These are phyloP conservation scores for Strobilomyces dryophilus DNA, from an alignment of 768 basidiomycete genomes.

Conservation along the genomic window DNA sequence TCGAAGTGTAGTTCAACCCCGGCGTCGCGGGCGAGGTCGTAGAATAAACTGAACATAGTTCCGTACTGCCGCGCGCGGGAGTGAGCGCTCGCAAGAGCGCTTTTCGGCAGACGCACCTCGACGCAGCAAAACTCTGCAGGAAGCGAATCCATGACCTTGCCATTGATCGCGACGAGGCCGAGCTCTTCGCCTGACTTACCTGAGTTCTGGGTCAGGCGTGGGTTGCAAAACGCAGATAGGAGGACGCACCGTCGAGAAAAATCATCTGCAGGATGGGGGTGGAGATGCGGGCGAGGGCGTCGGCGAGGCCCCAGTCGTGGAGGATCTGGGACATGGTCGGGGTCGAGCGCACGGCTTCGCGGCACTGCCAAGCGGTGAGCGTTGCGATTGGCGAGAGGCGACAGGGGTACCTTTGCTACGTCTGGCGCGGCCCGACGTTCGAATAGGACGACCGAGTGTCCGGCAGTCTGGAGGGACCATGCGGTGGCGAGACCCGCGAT, in stretches of 20 bases:
- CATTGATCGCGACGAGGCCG: slow-evolving; percentile 41
- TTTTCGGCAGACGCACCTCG: slow-evolving; percentile 39
- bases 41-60: slow-evolving; percentile 45
- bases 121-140: slow-evolving; percentile 44
- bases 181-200: slow-evolving; percentile 41
- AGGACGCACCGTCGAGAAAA: slow-evolving; percentile 12
- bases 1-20: slow-evolving; percentile 47
- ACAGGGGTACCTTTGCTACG: slow-evolving; percentile 28
- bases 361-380: slow-evolving; percentile 18
- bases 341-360: slow-evolving; percentile 41
- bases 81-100: not conserved
- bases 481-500: slow-evolving; percentile 55
- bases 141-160: slow-evolving; percentile 40
- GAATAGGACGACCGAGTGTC: slow-evolving; percentile 54
- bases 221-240: not conserved
- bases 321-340: slow-evolving; percentile 57
- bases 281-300: slow-evolving; percentile 35
- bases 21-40: slow-evolving; percentile 40
- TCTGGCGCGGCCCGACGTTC: slow-evolving; percentile 43
- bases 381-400: too few relatives aligned
- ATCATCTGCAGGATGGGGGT: slow-evolving; percentile 13
- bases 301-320: slow-evolving; percentile 49
- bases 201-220: slow-evolving; percentile 11
- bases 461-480: slow-evolving; percentile 46
- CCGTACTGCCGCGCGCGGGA: slow-evolving; percentile 53